A percentile compares a stretch with the other conserved stretches of the same genome.
phyloP scores from a whole-genome alignment of 2,329 filamentous ascomycete species.

The Trichoderma gracile region DNA sequence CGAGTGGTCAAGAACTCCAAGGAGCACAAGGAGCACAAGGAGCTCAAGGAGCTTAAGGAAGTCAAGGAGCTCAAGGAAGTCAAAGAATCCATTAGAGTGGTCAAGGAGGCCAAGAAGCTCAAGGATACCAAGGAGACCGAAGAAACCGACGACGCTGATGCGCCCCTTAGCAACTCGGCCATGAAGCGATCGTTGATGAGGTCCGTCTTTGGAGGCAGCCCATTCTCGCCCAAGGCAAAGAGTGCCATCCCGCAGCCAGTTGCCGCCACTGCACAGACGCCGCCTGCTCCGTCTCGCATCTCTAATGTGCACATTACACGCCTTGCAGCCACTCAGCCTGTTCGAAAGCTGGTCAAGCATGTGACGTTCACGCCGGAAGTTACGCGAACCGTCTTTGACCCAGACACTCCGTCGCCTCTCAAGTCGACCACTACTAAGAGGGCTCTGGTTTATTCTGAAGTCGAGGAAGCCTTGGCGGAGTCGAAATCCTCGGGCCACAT shows the following conservation, averaged over 20 bases:
- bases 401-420: conserved; percentile 58
- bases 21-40: not conserved
- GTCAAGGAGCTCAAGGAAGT: not conserved
- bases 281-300: conserved; percentile 47
- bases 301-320: conserved; percentile 54
- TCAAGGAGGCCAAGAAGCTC: not conserved
- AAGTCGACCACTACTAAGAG: conserved; percentile 46
- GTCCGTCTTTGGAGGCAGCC: conserved; percentile 14
- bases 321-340: conserved; percentile 63
- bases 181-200: conserved; percentile 42
- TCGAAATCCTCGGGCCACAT: conserved; percentile 40
- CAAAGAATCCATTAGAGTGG: not conserved
- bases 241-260: conserved; percentile 52
- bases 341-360: conserved; percentile 66
- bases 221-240: conserved; percentile 31
- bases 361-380: conserved; percentile 79
- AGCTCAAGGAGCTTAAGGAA: not conserved
- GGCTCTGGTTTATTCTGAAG: not conserved
- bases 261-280: conserved; percentile 47
- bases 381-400: conserved; percentile 48
- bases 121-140: not conserved
- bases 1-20: too few relatives aligned
- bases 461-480: conserved; percentile 31
- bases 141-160: conserved; percentile 46
- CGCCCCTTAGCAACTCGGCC: conserved; percentile 38